These are phyloP conservation scores for Colletotrichum godetiae DNA, from an alignment of 2,329 filamentous ascomycete species.

Conservation along the genomic window DNA sequence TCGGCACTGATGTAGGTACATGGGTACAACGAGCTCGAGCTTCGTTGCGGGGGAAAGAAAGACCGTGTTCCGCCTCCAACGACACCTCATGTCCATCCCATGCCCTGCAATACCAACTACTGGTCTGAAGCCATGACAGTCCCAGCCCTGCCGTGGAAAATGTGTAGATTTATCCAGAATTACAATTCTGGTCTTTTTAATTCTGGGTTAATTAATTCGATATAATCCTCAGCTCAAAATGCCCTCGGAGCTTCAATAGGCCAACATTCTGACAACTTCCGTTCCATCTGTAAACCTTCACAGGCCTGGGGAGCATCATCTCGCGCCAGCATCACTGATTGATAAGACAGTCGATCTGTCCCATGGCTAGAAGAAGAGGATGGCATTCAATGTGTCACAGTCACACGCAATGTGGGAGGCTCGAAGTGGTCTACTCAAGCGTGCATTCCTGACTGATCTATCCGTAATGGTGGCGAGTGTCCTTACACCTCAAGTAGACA, in stretches of 20 bases:
- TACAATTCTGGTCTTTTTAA: background rate
- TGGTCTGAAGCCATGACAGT: background rate
- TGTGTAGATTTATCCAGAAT: background rate
- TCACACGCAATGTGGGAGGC: background rate
- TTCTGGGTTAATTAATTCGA: background rate
- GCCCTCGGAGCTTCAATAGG: background rate
- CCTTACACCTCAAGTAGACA: constrained; percentile 13
- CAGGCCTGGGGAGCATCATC: background rate
- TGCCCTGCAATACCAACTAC: too few relatives aligned
- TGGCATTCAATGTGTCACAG: too few relatives aligned
- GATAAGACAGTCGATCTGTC: background rate
- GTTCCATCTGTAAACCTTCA: background rate
- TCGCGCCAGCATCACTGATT: background rate
- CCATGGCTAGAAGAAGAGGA: background rate
- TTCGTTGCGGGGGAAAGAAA: constrained; percentile 26
- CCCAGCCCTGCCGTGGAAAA: background rate
- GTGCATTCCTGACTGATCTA: constrained; percentile 22
- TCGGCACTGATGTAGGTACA: background rate
- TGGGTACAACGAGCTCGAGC: constrained; percentile 4
- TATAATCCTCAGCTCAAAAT: background rate
- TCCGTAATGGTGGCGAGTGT: constrained; percentile 2
- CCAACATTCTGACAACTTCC: too few relatives aligned
- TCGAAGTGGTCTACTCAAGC: constrained; percentile 14
- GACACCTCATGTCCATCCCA: background rate
- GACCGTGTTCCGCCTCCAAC: constrained; percentile 5